Base-by-base conservation (phyloP, 805 yeast species). In the Wickerhamiella qilinensis region DNA sequence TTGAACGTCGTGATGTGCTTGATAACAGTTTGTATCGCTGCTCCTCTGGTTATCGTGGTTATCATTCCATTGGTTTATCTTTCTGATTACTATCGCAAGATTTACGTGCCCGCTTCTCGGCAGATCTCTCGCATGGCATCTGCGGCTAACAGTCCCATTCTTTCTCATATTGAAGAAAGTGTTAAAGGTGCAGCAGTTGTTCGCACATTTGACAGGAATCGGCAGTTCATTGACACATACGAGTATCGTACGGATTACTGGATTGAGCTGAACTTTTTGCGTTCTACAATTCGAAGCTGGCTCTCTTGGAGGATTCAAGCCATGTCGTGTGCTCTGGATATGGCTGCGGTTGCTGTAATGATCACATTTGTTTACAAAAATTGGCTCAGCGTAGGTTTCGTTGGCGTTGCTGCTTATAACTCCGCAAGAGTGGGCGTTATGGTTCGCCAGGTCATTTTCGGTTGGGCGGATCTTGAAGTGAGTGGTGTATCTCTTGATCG, bases 391-490 rank as follows among this genome's bases (percentile, higher is more conserved):
- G 82, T 93, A 16, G 95, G 95, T 57, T 64, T 81, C 59, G 83
- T 83, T 48, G 97, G 95, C 63, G 69, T 86, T 46, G 77, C 91
- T 17, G 79, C 86, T 45, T 78, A 88, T 34, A 85, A 85, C 57
- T 78, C 94, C 1, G 62, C 81, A 44, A 91, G 83, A 54, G 70
- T 84, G 33, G 86, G 95, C 0, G 85, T 82, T 55, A 68, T 88
- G 3, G 69, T 85, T 60, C 80, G 80, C 54, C 82, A 91, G 85
- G 80, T 85, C 56, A 93, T 86, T 28, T 69, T 93, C 64, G 78
- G 81, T 84, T 75, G 93, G 4, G 95, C 85, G 38, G 94, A 83
- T 51, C 84, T 85, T 35, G 97, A 86, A 58, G 81, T 94, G 4
- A 82, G 80, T 56, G 82, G 85, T 59, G 95, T 86, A 25, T 77